phyloP scores from a whole-genome alignment of 176 grass and related monocot genomes.

The Tuctoria greenei region DNA sequence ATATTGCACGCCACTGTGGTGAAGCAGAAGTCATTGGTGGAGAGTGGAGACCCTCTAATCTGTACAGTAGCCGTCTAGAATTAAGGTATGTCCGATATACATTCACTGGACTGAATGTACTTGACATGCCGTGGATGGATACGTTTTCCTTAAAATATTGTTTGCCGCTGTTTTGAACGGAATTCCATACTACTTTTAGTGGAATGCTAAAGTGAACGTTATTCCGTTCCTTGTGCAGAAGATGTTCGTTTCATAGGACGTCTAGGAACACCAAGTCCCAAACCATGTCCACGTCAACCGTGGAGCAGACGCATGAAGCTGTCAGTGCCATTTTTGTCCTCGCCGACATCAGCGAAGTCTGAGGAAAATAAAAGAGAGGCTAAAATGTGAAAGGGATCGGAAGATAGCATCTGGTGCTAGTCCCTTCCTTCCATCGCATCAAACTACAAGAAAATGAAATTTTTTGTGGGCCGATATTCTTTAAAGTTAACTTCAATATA shows the following conservation, averaged over 20 bases:
- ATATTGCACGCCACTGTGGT: slow-evolving; percentile 48
- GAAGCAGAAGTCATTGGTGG: slow-evolving; percentile 62
- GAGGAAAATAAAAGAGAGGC: background rate
- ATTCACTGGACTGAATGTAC: background rate
- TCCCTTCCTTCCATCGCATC: slow-evolving; percentile 36
- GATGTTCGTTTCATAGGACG: slow-evolving; percentile 64
- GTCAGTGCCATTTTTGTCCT: slow-evolving; percentile 52
- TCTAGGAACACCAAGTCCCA: background rate
- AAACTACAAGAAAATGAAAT: no score
- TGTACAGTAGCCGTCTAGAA: slow-evolving; percentile 57
- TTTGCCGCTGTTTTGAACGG: no score
- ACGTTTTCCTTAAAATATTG: no score
- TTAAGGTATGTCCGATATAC: slow-evolving; percentile 47
- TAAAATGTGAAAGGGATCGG: slow-evolving; percentile 1
- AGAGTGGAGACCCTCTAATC: slow-evolving; percentile 69
- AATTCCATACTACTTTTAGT: background rate
- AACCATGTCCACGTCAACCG: slow-evolving; percentile 28
- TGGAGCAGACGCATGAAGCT: slow-evolving; percentile 7
- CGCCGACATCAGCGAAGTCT: background rate
- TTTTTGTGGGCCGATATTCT: no score
- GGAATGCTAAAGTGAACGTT: background rate
- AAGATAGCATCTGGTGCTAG: slow-evolving; percentile 6
- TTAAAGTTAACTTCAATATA: no score
- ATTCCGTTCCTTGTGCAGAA: slow-evolving; percentile 50
- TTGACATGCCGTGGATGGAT: background rate